These are phyloP conservation scores for Leptodontidium sp. DNA, from an alignment of 2,329 filamentous ascomycete genomes.

Conservation along the genomic window DNA sequence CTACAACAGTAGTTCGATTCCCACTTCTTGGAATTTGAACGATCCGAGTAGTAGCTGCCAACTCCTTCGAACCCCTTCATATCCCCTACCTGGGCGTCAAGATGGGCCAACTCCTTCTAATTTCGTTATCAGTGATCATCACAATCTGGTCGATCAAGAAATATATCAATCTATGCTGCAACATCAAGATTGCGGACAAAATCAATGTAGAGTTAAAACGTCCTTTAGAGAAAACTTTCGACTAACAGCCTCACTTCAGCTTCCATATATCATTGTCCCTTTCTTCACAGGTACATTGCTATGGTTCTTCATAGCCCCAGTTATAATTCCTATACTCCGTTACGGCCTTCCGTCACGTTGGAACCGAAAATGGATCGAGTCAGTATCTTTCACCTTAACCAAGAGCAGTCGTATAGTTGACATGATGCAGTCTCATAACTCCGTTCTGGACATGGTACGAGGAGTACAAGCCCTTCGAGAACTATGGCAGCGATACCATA, in stretches of 20 bases:
- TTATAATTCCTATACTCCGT: conserved; percentile 13
- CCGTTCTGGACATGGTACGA: conserved; percentile 26
- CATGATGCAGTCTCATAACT: conserved; percentile 1
- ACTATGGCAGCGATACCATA: conserved; percentile 59
- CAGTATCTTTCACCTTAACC: neutral
- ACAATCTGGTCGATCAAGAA: neutral
- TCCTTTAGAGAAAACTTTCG: neutral
- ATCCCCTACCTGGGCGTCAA: neutral
- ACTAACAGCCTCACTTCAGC: conserved; percentile 14
- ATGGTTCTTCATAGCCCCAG: conserved; percentile 21
- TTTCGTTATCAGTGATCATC: neutral
- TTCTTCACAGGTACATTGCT: conserved; percentile 11
- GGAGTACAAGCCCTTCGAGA: conserved; percentile 16
- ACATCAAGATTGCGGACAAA: conserved; percentile 22
- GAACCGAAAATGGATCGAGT: conserved; percentile 25
- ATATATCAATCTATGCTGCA: conserved; percentile 11
- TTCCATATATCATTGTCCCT: conserved; percentile 25
- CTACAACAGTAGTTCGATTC: neutral
- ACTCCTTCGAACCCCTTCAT: neutral
- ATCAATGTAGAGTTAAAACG: conserved; percentile 3
- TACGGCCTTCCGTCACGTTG: conserved; percentile 12
- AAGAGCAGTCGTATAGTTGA: neutral
- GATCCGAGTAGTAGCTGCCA: neutral
- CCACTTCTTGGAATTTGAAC: neutral
- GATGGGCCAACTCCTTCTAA: neutral